Conservation (phyloP, 441 rosid species). For the Adansonia grandidieri region DNA sequence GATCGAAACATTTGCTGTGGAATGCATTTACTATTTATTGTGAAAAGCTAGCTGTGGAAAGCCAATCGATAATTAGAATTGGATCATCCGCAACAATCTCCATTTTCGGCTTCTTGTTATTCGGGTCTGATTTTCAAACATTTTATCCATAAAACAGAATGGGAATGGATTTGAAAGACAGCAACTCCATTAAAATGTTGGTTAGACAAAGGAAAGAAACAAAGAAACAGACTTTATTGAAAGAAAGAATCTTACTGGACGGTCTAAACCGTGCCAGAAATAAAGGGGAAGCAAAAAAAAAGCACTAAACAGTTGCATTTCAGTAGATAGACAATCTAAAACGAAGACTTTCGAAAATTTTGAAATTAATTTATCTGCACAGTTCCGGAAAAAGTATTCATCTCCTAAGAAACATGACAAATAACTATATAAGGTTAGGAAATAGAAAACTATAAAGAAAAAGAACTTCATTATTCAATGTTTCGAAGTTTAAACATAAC, state of each 20-base stretch:
- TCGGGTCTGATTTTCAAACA: too few relatives aligned
- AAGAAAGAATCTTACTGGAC: background rate
- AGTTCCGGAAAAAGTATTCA: background rate
- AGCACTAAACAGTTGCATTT: background rate
- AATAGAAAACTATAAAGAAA: background rate
- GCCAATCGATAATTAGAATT: too few relatives aligned
- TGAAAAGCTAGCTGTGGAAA: too few relatives aligned
- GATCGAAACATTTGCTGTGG: too few relatives aligned
- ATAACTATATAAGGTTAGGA: background rate
- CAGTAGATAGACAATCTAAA: background rate
- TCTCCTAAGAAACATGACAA: conserved; percentile 7
- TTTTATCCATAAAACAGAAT: too few relatives aligned
- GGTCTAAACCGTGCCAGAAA: background rate
- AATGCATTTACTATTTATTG: too few relatives aligned
- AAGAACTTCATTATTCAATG: background rate
- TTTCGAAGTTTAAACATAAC: background rate
- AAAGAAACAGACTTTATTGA: too few relatives aligned
- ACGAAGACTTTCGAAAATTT: background rate
- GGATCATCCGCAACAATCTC: too few relatives aligned
- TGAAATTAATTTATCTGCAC: background rate
- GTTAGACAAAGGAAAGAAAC: too few relatives aligned
- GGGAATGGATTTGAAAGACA: too few relatives aligned
- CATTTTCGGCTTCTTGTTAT: too few relatives aligned
- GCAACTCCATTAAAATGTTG: too few relatives aligned
- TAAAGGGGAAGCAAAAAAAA: background rate